Conservation (phyloP, 78 protist genomes). For the Dictyostelium purpureum region DNA sequence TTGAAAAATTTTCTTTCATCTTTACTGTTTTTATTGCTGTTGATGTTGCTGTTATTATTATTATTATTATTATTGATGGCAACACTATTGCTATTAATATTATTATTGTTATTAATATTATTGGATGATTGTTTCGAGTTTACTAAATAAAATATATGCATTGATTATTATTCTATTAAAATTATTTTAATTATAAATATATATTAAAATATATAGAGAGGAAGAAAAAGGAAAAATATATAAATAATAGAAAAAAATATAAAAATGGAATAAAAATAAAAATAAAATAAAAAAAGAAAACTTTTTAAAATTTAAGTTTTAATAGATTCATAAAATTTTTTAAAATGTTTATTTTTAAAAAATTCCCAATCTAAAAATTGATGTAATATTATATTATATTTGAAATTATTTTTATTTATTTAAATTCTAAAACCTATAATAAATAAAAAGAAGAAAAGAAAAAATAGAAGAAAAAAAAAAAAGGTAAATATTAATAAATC, state of each 20-base stretch:
- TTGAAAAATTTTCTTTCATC: too few relatives aligned
- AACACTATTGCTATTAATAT: neutral
- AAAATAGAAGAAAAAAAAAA: too few relatives aligned
- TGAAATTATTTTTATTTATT: neutral
- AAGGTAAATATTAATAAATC: too few relatives aligned
- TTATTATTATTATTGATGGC: neutral
- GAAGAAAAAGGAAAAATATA: neutral
- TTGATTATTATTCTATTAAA: neutral
- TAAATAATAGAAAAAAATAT: neutral
- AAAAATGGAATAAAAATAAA: neutral
- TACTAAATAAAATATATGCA: conserved; percentile 23
- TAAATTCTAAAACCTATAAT: neutral
- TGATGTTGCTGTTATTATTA: neutral
- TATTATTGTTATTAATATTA: too few relatives aligned
- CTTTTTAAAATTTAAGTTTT: too few relatives aligned
- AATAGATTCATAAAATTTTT: too few relatives aligned
- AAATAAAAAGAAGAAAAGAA: too few relatives aligned
- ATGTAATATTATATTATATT: too few relatives aligned
- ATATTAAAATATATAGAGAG: neutral
- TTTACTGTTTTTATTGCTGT: neutral
- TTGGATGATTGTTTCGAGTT: neutral
- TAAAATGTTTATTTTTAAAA: too few relatives aligned
- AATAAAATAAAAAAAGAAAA: neutral
- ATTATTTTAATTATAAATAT: neutral
- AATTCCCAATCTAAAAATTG: too few relatives aligned